Conservation (phyloP, 2,329 filamentous ascomycete genomes). For the Verticillium nonalfalfae region DNA sequence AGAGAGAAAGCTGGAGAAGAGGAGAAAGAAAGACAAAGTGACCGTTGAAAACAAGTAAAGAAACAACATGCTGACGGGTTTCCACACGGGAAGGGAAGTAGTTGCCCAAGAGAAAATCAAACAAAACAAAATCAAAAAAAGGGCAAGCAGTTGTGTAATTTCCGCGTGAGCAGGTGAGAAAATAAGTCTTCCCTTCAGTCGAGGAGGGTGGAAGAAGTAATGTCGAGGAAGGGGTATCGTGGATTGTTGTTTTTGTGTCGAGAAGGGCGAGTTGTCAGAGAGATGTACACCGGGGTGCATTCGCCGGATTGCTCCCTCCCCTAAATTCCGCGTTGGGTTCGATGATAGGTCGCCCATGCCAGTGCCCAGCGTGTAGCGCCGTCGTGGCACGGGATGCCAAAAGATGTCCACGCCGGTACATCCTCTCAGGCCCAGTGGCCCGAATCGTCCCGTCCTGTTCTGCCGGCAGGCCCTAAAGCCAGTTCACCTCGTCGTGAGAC, state of each 20-base stretch:
- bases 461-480: background rate
- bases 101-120: background rate
- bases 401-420: background rate
- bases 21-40: slow-evolving; percentile 7
- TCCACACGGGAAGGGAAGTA: no score
- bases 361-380: no score
- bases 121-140: slow-evolving; percentile 10
- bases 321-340: no score
- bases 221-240: background rate
- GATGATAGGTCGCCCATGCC: no score
- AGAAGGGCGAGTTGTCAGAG: background rate
- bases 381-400: background rate
- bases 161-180: slow-evolving; percentile 25
- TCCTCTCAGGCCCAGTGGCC: background rate
- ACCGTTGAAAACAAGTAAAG: slow-evolving; percentile 5
- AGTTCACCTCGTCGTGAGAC: slow-evolving; percentile 8
- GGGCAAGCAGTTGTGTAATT: slow-evolving; percentile 2
- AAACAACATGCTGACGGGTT: slow-evolving; percentile 5
- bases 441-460: background rate
- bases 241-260: background rate
- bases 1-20: slow-evolving; percentile 1
- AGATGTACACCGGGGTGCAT: background rate
- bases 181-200: slow-evolving; percentile 15
- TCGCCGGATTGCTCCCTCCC: background rate
- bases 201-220: slow-evolving; percentile 7